These are phyloP conservation scores for Stenocarpella maydis DNA, from an alignment of 2,329 filamentous ascomycete species.

Conservation along the genomic window DNA sequence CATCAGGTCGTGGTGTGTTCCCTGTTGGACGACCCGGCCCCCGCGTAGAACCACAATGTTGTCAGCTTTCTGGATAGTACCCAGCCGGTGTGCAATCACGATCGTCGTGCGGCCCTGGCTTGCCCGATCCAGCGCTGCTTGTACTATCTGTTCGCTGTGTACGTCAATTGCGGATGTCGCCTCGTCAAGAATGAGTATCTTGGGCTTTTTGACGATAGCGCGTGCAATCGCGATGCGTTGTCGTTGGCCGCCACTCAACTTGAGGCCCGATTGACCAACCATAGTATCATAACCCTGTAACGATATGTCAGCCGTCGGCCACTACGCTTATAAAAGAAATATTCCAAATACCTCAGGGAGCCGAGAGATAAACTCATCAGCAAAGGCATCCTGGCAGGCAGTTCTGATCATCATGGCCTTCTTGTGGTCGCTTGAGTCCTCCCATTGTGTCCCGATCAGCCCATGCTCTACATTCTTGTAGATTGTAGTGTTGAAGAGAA, in stretches of 20 bases:
- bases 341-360: slow-evolving; percentile 58
- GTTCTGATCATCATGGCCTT: slow-evolving; percentile 66
- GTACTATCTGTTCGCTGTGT: slow-evolving; percentile 13
- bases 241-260: slow-evolving; percentile 79
- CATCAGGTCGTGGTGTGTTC: not conserved
- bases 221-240: slow-evolving; percentile 67
- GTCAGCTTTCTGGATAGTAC: slow-evolving; percentile 11
- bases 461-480: slow-evolving; percentile 64
- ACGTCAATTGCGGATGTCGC: slow-evolving; percentile 61
- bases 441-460: slow-evolving; percentile 53
- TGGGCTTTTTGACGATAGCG: slow-evolving; percentile 42
- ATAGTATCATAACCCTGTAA: slow-evolving; percentile 69
- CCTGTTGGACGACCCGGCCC: slow-evolving; percentile 1
- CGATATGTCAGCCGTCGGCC: not conserved
- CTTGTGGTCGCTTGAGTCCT: slow-evolving; percentile 46
- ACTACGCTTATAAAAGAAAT: not conserved
- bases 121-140: not conserved
- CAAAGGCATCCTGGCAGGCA: slow-evolving; percentile 73
- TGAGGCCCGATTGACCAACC: slow-evolving; percentile 81
- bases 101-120: slow-evolving; percentile 8
- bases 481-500: slow-evolving; percentile 56
- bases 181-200: slow-evolving; percentile 15
- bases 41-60: slow-evolving; percentile 5
- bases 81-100: slow-evolving; percentile 6
- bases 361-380: slow-evolving; percentile 72